Evolutionary conservation across 208 protist genomes (phyloP), one percentile per base, ranked within the genome.

Genomic region (Leishmania turanica): DNA sequence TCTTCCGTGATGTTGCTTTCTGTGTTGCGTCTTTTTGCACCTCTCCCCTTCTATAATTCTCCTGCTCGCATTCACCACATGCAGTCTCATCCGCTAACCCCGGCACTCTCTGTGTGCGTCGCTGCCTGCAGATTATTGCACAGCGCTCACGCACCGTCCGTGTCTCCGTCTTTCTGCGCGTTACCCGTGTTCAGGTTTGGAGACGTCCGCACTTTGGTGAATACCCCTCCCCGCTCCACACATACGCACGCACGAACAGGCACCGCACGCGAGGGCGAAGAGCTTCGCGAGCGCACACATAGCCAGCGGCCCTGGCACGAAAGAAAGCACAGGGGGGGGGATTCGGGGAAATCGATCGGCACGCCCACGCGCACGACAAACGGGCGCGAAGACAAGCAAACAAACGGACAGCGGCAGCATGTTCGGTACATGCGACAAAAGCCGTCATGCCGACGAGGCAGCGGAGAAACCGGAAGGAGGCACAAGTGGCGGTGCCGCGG

Each of bases 341-440:
- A 3, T 62, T 45, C 1, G 51, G 24, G 72, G 13, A 47, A 1
- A 51, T 34, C n/a, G 0, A 15, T 21, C 51, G 17, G n/a, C 2
- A 56, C 45, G 3, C 49, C 11, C 70, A 37, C 65, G 45, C 47
- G 51, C 47, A 66, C 42, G 7, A 17, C 69, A 51, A 11, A 51
- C 42, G 7, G 13, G 45, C 13, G 21, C 24, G 31, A 66, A 45
- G 19, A 17, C 24, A 6, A 47, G 31, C 54, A 15, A 49, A 11
- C 45, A 49, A 49, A 8, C 45, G 8, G 8, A 49, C 45, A 49
- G 45, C 45, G 45, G 27, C 74, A n/a, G 47, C 54, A 86, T 86
- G 82, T 80, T 75, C 6, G 77, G 78, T 40, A 45, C 78, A 24
- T 71, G 70, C 27, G 69, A 80, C 74, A 82, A 79, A 45, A 79